Conservation (phyloP, 768 basidiomycete species). For the Mycena vulgaris region DNA sequence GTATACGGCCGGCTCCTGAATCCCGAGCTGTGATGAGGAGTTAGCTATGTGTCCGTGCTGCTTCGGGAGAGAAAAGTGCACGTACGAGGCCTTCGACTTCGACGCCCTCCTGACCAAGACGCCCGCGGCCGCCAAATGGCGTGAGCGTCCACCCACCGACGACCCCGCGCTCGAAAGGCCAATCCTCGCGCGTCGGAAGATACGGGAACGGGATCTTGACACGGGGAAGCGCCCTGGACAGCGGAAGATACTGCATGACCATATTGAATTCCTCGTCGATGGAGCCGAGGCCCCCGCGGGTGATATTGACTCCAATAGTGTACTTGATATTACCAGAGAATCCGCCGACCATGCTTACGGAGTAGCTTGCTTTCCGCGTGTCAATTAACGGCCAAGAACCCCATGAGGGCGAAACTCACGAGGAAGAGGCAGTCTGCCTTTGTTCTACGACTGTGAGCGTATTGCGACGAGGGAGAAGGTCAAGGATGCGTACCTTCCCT, state of each 20-base stretch:
- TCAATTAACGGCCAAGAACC: not conserved
- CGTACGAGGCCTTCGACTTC: conserved; percentile 34
- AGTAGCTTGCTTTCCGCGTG: conserved; percentile 20
- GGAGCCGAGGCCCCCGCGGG: conserved; percentile 22
- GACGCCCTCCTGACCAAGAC: conserved; percentile 24
- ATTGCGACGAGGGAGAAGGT: no score
- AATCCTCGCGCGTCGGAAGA: conserved; percentile 34
- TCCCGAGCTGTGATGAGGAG: conserved; percentile 14
- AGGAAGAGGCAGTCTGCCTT: conserved; percentile 31
- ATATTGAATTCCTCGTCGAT: conserved; percentile 33
- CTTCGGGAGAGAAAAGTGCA: not conserved
- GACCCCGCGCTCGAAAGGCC: conserved; percentile 30
- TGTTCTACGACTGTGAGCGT: conserved; percentile 17
- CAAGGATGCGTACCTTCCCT: not conserved
- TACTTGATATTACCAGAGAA: conserved; percentile 30
- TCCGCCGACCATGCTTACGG: not conserved
- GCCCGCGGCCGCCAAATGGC: conserved; percentile 35
- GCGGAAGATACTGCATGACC: conserved; percentile 32
- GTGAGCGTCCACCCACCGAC: conserved; percentile 36
- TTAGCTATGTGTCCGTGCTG: not conserved
- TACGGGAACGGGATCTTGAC: conserved; percentile 31
- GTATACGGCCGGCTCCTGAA: conserved; percentile 30
- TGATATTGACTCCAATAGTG: conserved; percentile 26
- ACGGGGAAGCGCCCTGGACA: conserved; percentile 15
- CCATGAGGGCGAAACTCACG: conserved; percentile 15